Base-by-base conservation (phyloP, 2,329 filamentous ascomycete genomes). In the Penicillium brasilianum region DNA sequence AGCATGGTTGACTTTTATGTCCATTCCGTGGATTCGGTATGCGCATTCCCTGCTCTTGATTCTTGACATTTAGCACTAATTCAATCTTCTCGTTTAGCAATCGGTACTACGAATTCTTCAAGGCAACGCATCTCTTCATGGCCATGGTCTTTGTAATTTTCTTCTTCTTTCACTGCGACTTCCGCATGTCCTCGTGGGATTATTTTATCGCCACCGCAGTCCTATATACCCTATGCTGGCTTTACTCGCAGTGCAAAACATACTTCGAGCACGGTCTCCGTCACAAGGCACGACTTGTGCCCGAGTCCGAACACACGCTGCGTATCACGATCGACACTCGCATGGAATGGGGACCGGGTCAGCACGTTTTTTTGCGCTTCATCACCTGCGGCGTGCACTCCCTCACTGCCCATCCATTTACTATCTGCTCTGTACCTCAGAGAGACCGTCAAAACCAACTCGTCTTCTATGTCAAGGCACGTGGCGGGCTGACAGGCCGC, bases 81-180 rank as follows among this genome's bases (percentile, higher is more conserved):
- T 36, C 39, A 37, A 30, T 3, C 1, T 6, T 44, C 14, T 3
- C 32, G 11, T 3, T 37, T 28, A 85, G 85, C 4, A 82, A 83
- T 55, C 77, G 81, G 0, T 83, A 76, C 64, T 88, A 88, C 69
- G 86, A 88, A 64, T 84, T 86, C 67, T 88, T 88, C 81, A 88
- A 88, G 65, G 78, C 78, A 3, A 81, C 83, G 0, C 86, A 88
- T 66, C 80, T 83, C 61, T 59, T 84, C 20, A 80, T 81, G 3
- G 85, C 82, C 0, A 63, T 84, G 3, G 66, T 86, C 1, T 88
- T 88, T 65, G 74, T 87, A 18, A 53, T 87, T 9, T 85, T 86
- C 68, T 83, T 88, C 72, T 88, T 88, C 73, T 77, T 86, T 55
- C 86, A 88, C 72, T 87, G 85, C 69, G 81, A 84, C 69, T 83